Base-by-base conservation (phyloP, 208 protist genomes). In the Leishmania braziliensis region DNA sequence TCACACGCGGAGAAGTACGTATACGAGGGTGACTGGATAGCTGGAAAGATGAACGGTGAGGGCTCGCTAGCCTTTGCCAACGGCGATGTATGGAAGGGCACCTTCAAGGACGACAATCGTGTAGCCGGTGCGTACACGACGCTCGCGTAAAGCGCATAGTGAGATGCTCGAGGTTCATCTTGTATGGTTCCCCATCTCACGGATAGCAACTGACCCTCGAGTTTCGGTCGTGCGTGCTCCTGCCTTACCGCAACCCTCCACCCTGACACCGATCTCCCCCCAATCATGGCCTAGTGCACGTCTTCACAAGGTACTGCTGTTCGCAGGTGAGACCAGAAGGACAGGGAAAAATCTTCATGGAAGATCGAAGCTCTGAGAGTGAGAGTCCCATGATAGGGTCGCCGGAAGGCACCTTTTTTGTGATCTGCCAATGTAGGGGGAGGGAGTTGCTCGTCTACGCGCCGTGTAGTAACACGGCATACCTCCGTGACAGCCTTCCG, bases 61-160 rank as follows among this genome's bases (percentile, higher is more conserved):
- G 94, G 92, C 14, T 87, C 77, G 14, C 48, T 97, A 43, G 79
- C 80, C 65, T 97, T 92, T 83, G 80, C 82, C 9, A 93, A 95
- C 50, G 92, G 92, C n/a, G 90, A 94, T 80, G 85, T 93, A 29
- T 96, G 91, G 91, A 78, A 88, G 26, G 93, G 93, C 20, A 69
- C 71, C 14, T 92, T 95, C 76, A 62, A 79, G 8, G 74, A 90
- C 82, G 90, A 90, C 73, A 39, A 77, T 29, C 92, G 90, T 4
- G 73, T 89, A 8, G 62, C 73, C 0, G 90, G 92, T 12, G 77
- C 54, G n/a, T 95, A 93, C 78, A 90, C 81, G 56, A 53, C 58
- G 4, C 62, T 80, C 0, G 84, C 75, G 29, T 58, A 60, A 70
- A 23, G 18, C 5, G 29, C 12, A 4, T n/a, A 46, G n/a, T 10